Evolutionary conservation across 2,329 filamentous ascomycete species (phyloP).

Genomic region (Cladorrhinum sp.): DNA sequence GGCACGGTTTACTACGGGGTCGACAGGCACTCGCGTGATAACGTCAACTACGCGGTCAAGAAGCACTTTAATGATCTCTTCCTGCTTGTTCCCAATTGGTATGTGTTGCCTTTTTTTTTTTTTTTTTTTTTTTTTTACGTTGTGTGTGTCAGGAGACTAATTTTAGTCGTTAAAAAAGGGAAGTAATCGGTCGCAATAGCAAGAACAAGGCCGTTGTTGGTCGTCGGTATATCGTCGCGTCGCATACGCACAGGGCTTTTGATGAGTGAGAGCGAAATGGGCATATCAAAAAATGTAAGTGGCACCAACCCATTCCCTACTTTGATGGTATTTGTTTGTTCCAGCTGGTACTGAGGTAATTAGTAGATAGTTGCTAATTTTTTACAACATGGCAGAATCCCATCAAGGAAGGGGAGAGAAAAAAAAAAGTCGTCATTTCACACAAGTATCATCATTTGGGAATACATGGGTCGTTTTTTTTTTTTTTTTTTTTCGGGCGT

Average conservation of each 20-base stretch:
- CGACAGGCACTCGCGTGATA: conserved; percentile 44
- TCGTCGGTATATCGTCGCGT: background rate
- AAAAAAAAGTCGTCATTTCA: too few relatives aligned
- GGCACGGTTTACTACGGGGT: conserved; percentile 69
- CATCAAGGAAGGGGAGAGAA: too few relatives aligned
- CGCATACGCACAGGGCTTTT: background rate
- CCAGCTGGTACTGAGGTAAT: too few relatives aligned
- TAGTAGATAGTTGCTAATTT: too few relatives aligned
- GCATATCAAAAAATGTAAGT: background rate
- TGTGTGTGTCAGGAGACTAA: background rate
- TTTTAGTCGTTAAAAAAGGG: background rate
- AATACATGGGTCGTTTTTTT: too few relatives aligned
- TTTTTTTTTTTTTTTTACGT: background rate
- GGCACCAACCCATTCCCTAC: too few relatives aligned
- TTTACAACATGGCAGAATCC: too few relatives aligned
- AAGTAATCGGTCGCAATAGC: background rate
- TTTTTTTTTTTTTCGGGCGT: background rate
- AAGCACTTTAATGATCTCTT: conserved; percentile 77
- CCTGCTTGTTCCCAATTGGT: conserved; percentile 75
- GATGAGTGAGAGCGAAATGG: background rate
- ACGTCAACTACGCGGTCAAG: conserved; percentile 44
- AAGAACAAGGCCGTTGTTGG: background rate
- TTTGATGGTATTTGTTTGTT: too few relatives aligned
- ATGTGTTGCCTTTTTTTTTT: conserved; percentile 32
- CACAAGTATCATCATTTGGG: too few relatives aligned